Conservation (phyloP, 1,139 yeast species). For the Saccharomycopsis hybrid region DNA sequence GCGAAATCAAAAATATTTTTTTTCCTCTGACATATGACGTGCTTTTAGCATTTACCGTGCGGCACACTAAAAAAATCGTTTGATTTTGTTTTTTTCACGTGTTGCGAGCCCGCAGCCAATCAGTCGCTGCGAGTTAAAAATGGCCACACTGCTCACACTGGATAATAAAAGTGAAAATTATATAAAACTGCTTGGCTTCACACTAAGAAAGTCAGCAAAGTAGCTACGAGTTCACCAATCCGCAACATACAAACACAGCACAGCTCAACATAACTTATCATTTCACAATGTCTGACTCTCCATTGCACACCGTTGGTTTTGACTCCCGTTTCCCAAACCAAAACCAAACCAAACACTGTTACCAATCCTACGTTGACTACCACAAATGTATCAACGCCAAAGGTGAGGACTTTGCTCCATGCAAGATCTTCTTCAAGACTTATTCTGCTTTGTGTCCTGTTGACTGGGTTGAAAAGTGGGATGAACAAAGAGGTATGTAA, state of each 20-base stretch:
- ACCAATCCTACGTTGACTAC: slow-evolving; percentile 96
- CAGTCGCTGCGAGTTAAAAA: too few relatives aligned
- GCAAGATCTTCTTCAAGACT: slow-evolving; percentile 89
- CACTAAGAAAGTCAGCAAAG: too few relatives aligned
- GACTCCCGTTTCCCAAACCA: slow-evolving; percentile 94
- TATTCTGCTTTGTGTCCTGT: slow-evolving; percentile 88
- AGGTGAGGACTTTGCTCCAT: slow-evolving; percentile 98
- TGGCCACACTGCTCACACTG: too few relatives aligned
- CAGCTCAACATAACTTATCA: not conserved
- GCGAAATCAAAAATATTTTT: too few relatives aligned
- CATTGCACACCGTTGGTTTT: slow-evolving; percentile 76
- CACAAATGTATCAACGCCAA: slow-evolving; percentile 94
- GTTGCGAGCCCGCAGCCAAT: too few relatives aligned
- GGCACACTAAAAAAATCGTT: too few relatives aligned
- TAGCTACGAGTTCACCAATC: too few relatives aligned
- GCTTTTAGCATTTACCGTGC: too few relatives aligned
- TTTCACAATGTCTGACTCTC: slow-evolving; percentile 31
- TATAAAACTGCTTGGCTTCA: too few relatives aligned
- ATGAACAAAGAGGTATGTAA: slow-evolving; percentile 64
- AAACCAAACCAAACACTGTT: slow-evolving; percentile 97
- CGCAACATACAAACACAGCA: not conserved
- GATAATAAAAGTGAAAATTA: too few relatives aligned
- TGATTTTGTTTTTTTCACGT: too few relatives aligned
- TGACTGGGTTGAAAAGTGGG: slow-evolving; percentile 93
- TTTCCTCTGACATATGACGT: too few relatives aligned